These are phyloP conservation scores for Hypholoma fasciculare DNA, from an alignment of 768 basidiomycete species.

Conservation along the genomic window DNA sequence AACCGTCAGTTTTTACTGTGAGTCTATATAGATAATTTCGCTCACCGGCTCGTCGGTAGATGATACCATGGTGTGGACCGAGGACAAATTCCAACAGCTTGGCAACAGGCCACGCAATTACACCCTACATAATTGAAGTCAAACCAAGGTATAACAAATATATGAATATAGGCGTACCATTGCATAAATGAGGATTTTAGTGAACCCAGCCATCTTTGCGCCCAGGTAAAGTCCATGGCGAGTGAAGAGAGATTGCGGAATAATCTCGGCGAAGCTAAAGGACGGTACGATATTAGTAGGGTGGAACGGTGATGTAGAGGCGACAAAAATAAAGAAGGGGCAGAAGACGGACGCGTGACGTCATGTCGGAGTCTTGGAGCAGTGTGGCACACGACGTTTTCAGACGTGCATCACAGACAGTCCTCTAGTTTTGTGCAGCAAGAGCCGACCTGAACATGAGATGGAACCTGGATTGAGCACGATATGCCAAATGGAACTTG, in stretches of 20 bases:
- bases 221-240: slow-evolving; percentile 89
- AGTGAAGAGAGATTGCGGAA: slow-evolving; percentile 90
- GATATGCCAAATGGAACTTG: no score
- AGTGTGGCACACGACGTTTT: no score
- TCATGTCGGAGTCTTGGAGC: neutral
- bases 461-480: no score
- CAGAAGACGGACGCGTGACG: slow-evolving; percentile 7
- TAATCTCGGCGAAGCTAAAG: slow-evolving; percentile 83
- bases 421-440: no score
- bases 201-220: slow-evolving; percentile 79
- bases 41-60: slow-evolving; percentile 73
- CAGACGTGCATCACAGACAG: no score
- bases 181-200: slow-evolving; percentile 64
- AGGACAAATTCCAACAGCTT: slow-evolving; percentile 77
- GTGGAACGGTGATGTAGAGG: neutral
- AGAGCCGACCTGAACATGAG: no score
- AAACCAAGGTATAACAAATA: slow-evolving; percentile 2
- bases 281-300: neutral
- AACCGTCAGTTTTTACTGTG: neutral
- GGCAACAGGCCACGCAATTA: slow-evolving; percentile 84
- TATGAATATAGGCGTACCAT: slow-evolving; percentile 44
- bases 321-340: no score
- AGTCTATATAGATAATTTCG: neutral
- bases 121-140: slow-evolving; percentile 42
- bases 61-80: slow-evolving; percentile 87